Evolutionary conservation across 371 early-diverging fungal species (phyloP), one percentile per base, ranked within the genome.

Genomic region (Saksenaea vasiformis): DNA sequence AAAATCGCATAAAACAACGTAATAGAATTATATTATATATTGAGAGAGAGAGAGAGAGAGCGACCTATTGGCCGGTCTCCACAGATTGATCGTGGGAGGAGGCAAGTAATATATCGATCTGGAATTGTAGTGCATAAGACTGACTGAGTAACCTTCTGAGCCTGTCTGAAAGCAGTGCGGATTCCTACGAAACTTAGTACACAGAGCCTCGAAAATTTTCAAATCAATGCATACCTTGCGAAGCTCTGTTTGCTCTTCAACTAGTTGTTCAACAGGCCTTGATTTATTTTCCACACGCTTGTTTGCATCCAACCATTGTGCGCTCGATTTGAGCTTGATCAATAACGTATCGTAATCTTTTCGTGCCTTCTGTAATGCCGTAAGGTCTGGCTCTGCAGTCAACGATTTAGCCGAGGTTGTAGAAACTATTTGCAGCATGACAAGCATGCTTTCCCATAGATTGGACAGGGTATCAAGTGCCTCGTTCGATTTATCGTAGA

Each of bases 101-200:
- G 2, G 72, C 66, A 5, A 77, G 60, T 7, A 77, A 51, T 69
- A 77, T 72, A 55, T 80, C 77, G 27, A 77, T 66, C 44, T 77
- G 77, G 34, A 77, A 75, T 37, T 80, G 80, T 8, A 80, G 58
- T 3, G 80, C 70, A 47, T 77, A 80, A n/a, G 80, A 73, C 44
- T 80, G 75, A 60, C 73, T 74, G 4, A 80, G 44, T n/a, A 80
- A 17, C 7, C 62, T 62, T 27, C 73, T 73, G 35, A 80, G 31
- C 22, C 75, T 66, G 17, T 75, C 71, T 7, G 73, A 73, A 0
- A 77, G 65, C 43, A 55, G 54, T n/a, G 31, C 47, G 22, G 75
- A 69, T 69, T 71, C 71, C 80, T 72, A 63, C 36, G 24, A 56
- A 51, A 35, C 3, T 56, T 38, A 35, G 27, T 31, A 22, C 27